phyloP scores from a whole-genome alignment of 768 basidiomycete genomes.

The Boletus subparvulus region DNA sequence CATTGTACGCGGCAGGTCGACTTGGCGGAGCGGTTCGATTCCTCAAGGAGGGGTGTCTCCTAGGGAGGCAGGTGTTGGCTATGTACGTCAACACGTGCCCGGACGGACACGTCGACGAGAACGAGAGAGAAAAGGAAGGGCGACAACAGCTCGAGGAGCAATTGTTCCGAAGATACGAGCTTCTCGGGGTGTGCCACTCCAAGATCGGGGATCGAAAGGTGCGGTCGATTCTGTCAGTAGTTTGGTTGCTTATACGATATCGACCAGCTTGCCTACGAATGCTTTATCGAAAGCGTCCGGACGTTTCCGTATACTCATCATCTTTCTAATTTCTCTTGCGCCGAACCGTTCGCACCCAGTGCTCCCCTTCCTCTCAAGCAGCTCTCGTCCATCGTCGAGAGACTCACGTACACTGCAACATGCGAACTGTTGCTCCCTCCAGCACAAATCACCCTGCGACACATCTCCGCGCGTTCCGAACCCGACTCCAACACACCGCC shows the following conservation, averaged over 20 bases:
- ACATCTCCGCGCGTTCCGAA: background rate
- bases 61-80: constrained; percentile 50
- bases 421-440: constrained; percentile 63
- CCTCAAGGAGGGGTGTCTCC: constrained; percentile 54
- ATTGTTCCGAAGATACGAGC: constrained; percentile 73
- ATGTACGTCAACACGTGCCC: constrained; percentile 14
- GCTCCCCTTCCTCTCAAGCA: constrained; percentile 48
- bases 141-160: constrained; percentile 66
- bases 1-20: constrained; percentile 64
- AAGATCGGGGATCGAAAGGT: constrained; percentile 77
- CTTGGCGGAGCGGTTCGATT: constrained; percentile 69
- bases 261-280: constrained; percentile 57
- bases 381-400: constrained; percentile 59
- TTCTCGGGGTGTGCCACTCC: constrained; percentile 74
- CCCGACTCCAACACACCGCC: background rate
- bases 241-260: background rate
- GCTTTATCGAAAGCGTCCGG: constrained; percentile 50
- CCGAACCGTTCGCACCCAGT: constrained; percentile 39
- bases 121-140: constrained; percentile 34
- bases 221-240: background rate
- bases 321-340: constrained; percentile 11
- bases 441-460: constrained; percentile 47
- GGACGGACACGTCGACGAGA: constrained; percentile 19
- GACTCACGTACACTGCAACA: constrained; percentile 62
- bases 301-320: constrained; percentile 51